phyloP scores from a whole-genome alignment of 805 yeast genomes.

The Teunomyces panamensis region DNA sequence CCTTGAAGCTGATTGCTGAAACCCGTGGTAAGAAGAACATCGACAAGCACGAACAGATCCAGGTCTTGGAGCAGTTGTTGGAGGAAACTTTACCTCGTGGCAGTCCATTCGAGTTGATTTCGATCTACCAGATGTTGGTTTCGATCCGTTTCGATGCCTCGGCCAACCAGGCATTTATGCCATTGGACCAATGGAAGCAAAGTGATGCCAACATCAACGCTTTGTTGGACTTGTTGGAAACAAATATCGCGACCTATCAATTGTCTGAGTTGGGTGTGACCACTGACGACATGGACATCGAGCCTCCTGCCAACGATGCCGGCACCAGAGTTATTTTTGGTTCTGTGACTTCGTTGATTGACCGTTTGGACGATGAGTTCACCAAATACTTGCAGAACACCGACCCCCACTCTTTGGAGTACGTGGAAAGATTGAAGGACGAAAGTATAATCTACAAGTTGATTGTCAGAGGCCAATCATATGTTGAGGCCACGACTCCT shows the following conservation, averaged over 20 bases:
- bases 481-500: conserved; percentile 65
- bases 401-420: conserved; percentile 95
- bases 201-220: conserved; percentile 60
- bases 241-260: conserved; percentile 51
- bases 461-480: conserved; percentile 81
- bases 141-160: conserved; percentile 86
- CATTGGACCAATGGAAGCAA: conserved; percentile 75
- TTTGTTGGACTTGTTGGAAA: conserved; percentile 68
- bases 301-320: conserved; percentile 51
- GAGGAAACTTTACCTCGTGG: conserved; percentile 20
- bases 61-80: conserved; percentile 62
- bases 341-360: conserved; percentile 80
- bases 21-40: conserved; percentile 94
- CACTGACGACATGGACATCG: conserved; percentile 71
- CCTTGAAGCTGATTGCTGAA: conserved; percentile 73
- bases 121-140: conserved; percentile 74
- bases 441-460: conserved; percentile 74
- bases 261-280: conserved; percentile 72
- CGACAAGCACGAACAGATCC: conserved; percentile 76
- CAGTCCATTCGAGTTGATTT: conserved; percentile 69
- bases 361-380: conserved; percentile 93
- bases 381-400: conserved; percentile 80
- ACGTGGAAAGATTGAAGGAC: conserved; percentile 84
- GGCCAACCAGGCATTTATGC: conserved; percentile 65
- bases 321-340: conserved; percentile 81